These are phyloP conservation scores for Oryza longistaminata DNA, from an alignment of 176 grass and related monocot genomes.

Conservation along the genomic window DNA sequence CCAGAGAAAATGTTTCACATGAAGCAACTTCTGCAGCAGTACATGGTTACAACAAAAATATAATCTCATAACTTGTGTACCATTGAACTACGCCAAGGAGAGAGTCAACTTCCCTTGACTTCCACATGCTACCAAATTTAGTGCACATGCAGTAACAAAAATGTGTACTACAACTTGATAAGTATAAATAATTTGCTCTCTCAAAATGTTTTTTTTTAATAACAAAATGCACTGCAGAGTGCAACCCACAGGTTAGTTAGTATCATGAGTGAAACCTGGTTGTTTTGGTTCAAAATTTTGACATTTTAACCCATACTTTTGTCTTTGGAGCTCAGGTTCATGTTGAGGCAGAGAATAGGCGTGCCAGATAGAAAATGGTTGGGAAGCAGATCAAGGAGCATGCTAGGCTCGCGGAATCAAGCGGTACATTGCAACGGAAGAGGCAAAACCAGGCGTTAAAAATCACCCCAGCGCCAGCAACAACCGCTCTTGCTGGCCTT, in stretches of 20 bases:
- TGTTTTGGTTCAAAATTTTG: not conserved
- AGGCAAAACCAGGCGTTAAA: conserved; percentile 24
- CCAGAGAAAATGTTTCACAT: not conserved
- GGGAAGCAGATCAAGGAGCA: conserved; percentile 33
- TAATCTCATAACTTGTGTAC: not conserved
- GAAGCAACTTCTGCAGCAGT: not conserved
- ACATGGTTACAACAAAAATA: not conserved
- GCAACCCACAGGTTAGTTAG: not conserved
- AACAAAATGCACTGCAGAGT: not conserved
- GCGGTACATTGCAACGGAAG: not conserved
- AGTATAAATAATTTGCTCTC: not conserved
- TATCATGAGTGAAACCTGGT: not conserved
- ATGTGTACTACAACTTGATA: not conserved
- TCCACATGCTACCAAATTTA: not conserved
- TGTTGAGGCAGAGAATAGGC: conserved; percentile 13
- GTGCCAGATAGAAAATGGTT: conserved; percentile 21
- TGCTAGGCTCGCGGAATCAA: not conserved
- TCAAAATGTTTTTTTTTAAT: not conserved
- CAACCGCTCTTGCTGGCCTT: not conserved
- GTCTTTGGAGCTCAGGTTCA: conserved; percentile 40
- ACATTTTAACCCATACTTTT: not conserved
- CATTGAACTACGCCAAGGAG: not conserved
- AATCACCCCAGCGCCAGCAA: not conserved
- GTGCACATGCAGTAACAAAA: not conserved
- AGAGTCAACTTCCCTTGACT: not conserved